Conservation (phyloP, 805 yeast genomes). For the Blastobotrys attinorum region DNA sequence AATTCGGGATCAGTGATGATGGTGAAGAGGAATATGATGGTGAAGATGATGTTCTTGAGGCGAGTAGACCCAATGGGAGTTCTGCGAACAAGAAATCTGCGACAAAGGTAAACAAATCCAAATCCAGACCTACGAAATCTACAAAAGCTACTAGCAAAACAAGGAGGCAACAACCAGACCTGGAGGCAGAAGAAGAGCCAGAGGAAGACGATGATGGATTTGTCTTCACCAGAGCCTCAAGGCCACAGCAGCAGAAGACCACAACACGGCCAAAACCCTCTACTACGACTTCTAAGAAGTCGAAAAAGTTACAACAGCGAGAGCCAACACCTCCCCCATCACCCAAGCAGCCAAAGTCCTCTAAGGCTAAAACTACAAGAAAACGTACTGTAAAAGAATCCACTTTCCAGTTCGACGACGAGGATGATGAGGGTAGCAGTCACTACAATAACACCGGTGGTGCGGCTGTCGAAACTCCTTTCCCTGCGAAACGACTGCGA, state of each 20-base stretch:
- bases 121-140: not conserved
- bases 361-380: not conserved
- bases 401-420: no score
- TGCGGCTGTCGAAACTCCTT: conserved; percentile 1
- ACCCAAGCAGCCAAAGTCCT: not conserved
- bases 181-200: not conserved
- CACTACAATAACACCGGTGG: not conserved
- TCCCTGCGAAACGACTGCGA: not conserved
- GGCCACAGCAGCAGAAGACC: not conserved
- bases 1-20: not conserved
- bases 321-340: conserved; percentile 1
- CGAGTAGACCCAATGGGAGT: no score
- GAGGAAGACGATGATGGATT: conserved; percentile 28
- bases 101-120: no score
- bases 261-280: not conserved
- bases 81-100: no score
- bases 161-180: not conserved
- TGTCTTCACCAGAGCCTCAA: conserved; percentile 23
- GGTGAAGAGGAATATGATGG: not conserved
- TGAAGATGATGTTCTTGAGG: not conserved
- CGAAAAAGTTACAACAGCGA: not conserved
- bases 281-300: not conserved
- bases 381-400: not conserved
- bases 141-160: not conserved
- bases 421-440: no score